phyloP scores from a whole-genome alignment of 2,329 filamentous ascomycete genomes.

The Ascochyta viciae-villosae region DNA sequence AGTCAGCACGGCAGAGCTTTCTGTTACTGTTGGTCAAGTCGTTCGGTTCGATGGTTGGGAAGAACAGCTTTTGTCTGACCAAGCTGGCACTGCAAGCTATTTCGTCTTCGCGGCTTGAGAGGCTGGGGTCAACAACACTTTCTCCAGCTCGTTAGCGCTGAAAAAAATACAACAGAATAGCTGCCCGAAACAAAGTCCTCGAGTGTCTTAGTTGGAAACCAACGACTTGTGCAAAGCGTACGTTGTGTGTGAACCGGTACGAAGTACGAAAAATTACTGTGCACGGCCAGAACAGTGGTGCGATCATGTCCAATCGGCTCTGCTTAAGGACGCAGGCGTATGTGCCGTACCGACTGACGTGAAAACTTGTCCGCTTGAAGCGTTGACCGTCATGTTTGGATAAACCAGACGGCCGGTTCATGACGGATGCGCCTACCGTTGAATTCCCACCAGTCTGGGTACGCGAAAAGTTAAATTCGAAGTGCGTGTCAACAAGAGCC shows the following conservation, averaged over 20 bases:
- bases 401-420: slow-evolving; percentile 11
- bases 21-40: slow-evolving; percentile 1
- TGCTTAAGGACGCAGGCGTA: not conserved
- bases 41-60: not conserved
- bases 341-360: not conserved
- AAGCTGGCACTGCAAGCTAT: not conserved
- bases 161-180: not conserved
- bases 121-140: not conserved
- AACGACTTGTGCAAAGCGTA: not conserved
- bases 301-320: not conserved
- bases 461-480: slow-evolving; percentile 23
- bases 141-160: not conserved
- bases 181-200: not conserved
- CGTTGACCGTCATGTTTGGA: slow-evolving; percentile 1
- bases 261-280: not conserved
- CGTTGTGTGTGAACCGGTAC: not conserved
- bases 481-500: not conserved
- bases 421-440: slow-evolving; percentile 12
- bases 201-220: not conserved
- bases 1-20: slow-evolving; percentile 2
- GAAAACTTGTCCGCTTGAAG: not conserved
- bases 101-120: not conserved
- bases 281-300: not conserved
- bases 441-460: slow-evolving; percentile 19
- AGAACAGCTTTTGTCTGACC: not conserved